These are phyloP conservation scores for Immersiporthe knoxdaviesiana DNA, from an alignment of 2,329 filamentous ascomycete species.

Conservation along the genomic window DNA sequence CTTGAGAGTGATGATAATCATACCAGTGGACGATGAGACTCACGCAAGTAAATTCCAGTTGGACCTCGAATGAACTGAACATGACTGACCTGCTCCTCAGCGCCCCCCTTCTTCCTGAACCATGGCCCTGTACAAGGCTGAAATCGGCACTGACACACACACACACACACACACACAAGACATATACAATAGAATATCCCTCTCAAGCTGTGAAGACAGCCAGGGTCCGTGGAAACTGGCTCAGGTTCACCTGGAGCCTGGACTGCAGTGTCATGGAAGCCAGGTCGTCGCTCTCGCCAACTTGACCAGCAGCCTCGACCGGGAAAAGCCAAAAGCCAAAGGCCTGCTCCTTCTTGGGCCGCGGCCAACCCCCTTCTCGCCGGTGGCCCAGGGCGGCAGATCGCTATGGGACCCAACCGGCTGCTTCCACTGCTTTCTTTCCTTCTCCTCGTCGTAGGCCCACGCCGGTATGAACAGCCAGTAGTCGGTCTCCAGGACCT, in stretches of 20 bases:
- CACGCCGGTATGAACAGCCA: constrained; percentile 2
- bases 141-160: neutral
- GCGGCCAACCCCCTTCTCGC: neutral
- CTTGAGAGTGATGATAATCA: neutral
- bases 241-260: constrained; percentile 18
- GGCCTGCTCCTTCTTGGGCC: neutral
- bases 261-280: constrained; percentile 10
- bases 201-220: neutral
- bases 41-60: too few species aligned
- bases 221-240: constrained; percentile 14
- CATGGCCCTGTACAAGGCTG: neutral
- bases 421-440: too few species aligned
- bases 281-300: constrained; percentile 17
- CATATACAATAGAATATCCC: neutral
- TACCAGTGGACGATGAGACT: too few species aligned
- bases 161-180: neutral
- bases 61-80: neutral
- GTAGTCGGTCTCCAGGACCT: constrained; percentile 17
- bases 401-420: neutral
- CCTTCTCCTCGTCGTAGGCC: neutral
- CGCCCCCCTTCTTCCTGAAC: neutral
- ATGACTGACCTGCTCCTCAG: neutral
- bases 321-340: constrained; percentile 27
- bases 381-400: neutral
- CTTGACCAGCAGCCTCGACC: constrained; percentile 5